Percentiles rank a stretch among this genome's conserved stretches.
These are phyloP conservation scores for Candida cerambycidarum DNA, from an alignment of 805 yeast species.

Conservation along the genomic window DNA sequence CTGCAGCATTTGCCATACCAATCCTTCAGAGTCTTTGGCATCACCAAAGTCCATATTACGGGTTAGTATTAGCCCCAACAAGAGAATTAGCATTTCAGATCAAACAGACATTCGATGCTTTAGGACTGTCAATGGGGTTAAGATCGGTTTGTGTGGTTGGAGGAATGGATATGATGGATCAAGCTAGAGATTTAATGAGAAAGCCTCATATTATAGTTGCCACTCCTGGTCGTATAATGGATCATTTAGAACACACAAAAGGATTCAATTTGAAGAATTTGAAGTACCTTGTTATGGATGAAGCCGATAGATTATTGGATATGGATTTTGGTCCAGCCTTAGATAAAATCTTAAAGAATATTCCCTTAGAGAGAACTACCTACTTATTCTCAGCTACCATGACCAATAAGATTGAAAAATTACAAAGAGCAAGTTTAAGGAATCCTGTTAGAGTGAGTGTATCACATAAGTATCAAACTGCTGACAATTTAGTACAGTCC, in stretches of 20 bases:
- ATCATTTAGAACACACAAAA: constrained; percentile 88
- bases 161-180: constrained; percentile 98
- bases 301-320: constrained; percentile 93
- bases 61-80: constrained; percentile 84
- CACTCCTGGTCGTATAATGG: constrained; percentile 92
- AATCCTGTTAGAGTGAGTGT: constrained; percentile 93
- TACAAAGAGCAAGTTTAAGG: constrained; percentile 86
- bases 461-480: constrained; percentile 85
- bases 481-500: constrained; percentile 86
- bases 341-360: constrained; percentile 77
- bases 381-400: constrained; percentile 95
- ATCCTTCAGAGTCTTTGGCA: constrained; percentile 89
- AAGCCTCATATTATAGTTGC: constrained; percentile 95
- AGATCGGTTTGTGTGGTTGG: constrained; percentile 88
- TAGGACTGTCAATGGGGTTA: constrained; percentile 91
- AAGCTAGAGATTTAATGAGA: constrained; percentile 88
- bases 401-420: constrained; percentile 91
- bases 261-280: constrained; percentile 81
- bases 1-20: constrained; percentile 98
- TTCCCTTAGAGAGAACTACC: constrained; percentile 82
- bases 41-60: constrained; percentile 83
- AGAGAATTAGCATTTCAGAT: constrained; percentile 86
- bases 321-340: constrained; percentile 96
- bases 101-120: constrained; percentile 91
- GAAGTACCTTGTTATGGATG: constrained; percentile 89